phyloP scores from a whole-genome alignment of 768 basidiomycete species.

The Trametes maxima region DNA sequence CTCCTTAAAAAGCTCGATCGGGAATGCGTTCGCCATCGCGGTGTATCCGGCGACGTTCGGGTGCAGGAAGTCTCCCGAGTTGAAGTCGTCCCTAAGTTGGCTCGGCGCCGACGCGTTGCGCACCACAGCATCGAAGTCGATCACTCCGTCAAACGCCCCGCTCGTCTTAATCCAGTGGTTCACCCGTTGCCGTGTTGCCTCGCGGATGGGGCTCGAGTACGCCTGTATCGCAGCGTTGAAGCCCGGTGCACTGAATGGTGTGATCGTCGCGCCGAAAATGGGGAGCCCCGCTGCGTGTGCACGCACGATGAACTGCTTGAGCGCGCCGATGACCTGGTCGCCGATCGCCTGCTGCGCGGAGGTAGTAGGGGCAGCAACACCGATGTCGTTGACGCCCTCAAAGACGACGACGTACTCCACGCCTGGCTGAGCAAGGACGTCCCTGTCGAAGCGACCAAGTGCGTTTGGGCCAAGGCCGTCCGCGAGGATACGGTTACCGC shows the following conservation, averaged over 20 bases:
- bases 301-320: slow-evolving; percentile 47
- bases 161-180: slow-evolving; percentile 47
- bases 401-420: slow-evolving; percentile 52
- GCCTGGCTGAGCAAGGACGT: slow-evolving; percentile 51
- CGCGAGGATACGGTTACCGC: slow-evolving; percentile 53
- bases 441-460: slow-evolving; percentile 51
- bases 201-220: slow-evolving; percentile 43
- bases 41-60: slow-evolving; percentile 50
- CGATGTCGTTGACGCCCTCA: slow-evolving; percentile 59
- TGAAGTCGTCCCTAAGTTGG: slow-evolving; percentile 40
- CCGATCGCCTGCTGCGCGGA: slow-evolving; percentile 41
- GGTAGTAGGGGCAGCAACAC: slow-evolving; percentile 39
- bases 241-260: slow-evolving; percentile 43
- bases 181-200: slow-evolving; percentile 44
- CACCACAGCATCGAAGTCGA: slow-evolving; percentile 50
- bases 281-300: slow-evolving; percentile 46
- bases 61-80: slow-evolving; percentile 52
- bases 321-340: slow-evolving; percentile 46
- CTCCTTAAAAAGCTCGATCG: slow-evolving; percentile 40
- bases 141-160: slow-evolving; percentile 46
- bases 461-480: slow-evolving; percentile 53
- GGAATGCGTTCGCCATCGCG: slow-evolving; percentile 45
- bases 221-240: slow-evolving; percentile 33
- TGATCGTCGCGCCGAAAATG: slow-evolving; percentile 53
- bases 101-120: slow-evolving; percentile 41